Evolutionary conservation across 805 yeast genomes (phyloP), one percentile per base, ranked within the genome.

Genomic region (Lachancea nothofagi): DNA sequence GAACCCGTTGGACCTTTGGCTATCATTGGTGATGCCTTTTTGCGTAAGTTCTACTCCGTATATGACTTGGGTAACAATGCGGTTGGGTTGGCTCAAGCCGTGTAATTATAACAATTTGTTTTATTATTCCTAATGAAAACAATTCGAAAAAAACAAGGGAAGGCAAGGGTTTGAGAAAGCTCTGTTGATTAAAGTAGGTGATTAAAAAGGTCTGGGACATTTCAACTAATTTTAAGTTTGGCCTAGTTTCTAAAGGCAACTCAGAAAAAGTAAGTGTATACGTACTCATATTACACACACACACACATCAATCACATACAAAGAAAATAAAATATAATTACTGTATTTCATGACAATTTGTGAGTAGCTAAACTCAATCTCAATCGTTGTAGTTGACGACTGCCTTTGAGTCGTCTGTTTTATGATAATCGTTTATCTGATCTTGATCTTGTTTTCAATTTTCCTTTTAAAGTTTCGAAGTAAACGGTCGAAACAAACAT

Each of bases 1-100:
- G 86, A 80, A 56, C 97, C 97, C 47, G 82, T 90, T 56, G 97
- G 97, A 44, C 97, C 96, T 51, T 67, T 93, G 67, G 95, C 97
- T 43, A 90, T 93, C 57, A 70, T 93, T 53, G 98, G 98, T 61
- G 98, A 93, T 61, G 90, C 97, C 12, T 93, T 93, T 82, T 77
- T 93, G 69, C 86, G 98, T 73, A 83, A 74, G 61, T 90, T 79
- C 73, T 93, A 93, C 75, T 87, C 97, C 18, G 76, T 93, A 51
- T 93, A 93, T 67, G 97, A 93, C 64, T 64, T 90, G 57, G 87
- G 85, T 59, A 78, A 80, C 65, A 72, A 90, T 63, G 94, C 96
- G 37, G 97, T 93, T 57, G 97, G 97, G 55, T 80, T 93, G 64
- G 98, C 97, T 37, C 67, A 70, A 48, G 82, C 96, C 42, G 70